Evolutionary conservation across 129 eudicot genomes (phyloP).

Genomic region (Logfia minima): DNA sequence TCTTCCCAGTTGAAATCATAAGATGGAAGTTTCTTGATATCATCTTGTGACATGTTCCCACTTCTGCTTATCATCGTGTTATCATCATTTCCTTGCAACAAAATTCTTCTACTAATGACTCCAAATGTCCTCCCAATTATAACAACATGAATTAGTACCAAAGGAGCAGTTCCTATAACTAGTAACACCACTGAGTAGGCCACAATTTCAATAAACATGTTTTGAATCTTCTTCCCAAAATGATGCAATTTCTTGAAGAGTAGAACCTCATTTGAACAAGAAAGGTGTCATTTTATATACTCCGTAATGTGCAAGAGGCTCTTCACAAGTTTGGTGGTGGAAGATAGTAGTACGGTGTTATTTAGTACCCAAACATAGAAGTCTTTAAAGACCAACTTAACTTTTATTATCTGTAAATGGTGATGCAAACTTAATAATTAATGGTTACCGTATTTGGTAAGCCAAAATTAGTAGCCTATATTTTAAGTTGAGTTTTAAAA

Average conservation of each 20-base stretch:
- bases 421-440: no score
- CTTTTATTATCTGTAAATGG: no score
- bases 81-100: slow-evolving; percentile 26
- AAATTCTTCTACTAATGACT: slow-evolving; percentile 14
- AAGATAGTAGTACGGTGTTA: background rate
- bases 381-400: no score
- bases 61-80: slow-evolving; percentile 21
- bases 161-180: slow-evolving; percentile 42
- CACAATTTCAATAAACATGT: slow-evolving; percentile 47
- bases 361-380: no score
- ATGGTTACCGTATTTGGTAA: no score
- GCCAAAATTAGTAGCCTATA: no score
- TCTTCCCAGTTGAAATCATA: slow-evolving; percentile 44
- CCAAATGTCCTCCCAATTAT: slow-evolving; percentile 60
- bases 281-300: background rate
- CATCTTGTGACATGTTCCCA: slow-evolving; percentile 49
- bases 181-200: slow-evolving; percentile 40
- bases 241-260: slow-evolving; percentile 14
- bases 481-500: no score
- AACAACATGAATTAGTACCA: slow-evolving; percentile 51
- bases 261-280: slow-evolving; percentile 24
- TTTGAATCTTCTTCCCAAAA: slow-evolving; percentile 9
- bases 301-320: background rate
- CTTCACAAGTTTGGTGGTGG: slow-evolving; percentile 12
- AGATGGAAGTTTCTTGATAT: slow-evolving; percentile 54